Base-by-base conservation (phyloP, 2,329 filamentous ascomycete genomes). In the Calonectria pauciramosa region DNA sequence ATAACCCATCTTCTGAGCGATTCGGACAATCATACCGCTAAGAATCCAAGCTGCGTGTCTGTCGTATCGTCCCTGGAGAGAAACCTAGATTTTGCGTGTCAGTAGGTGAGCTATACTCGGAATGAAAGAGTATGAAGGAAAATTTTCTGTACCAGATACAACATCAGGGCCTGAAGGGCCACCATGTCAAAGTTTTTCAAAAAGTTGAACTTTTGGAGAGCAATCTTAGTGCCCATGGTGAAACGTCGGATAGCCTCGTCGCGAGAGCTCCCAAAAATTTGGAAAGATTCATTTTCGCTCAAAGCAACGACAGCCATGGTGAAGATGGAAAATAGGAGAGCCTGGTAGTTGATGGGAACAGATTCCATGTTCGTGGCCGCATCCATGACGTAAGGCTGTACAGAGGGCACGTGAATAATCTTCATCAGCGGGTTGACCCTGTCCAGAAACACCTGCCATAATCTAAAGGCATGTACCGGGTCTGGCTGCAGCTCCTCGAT, bases 371-470 rank as follows among this genome's bases (percentile, higher is more conserved):
- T 89, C 20, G 88, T 88, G 1, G 89, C 90, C 2, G 93, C 92
- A 72, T 94, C 90, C 47, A 94, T 88, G 10, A 96, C 86, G 59
- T 90, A 89, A 2, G 90, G 89, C 79, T 95, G 92, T 5, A 95
- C 83, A 0, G 92, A 92, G 0, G 94, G 94, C 1, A 93, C 90
- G 81, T 96, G 94, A 30, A 95, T 91, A 59, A 91, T 85, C 82
- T 96, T 96, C 77, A 92, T 91, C 59, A 95, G 83, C 0, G 94
- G 94, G 79, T 96, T 94, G 70, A 96, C 92, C 75, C 94, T 92
- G 64, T 95, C 92, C 8, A 95, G 86, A 77, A 93, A 96, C 11
- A 91, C 87, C 82, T 95, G 93, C 94, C 94, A 96, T 7, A 96
- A 88, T 66, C 89, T 89, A 79, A 94, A 92, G 32, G 94, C 90